phyloP scores from a whole-genome alignment of 306 rosid species.

The Quercus parvula region DNA sequence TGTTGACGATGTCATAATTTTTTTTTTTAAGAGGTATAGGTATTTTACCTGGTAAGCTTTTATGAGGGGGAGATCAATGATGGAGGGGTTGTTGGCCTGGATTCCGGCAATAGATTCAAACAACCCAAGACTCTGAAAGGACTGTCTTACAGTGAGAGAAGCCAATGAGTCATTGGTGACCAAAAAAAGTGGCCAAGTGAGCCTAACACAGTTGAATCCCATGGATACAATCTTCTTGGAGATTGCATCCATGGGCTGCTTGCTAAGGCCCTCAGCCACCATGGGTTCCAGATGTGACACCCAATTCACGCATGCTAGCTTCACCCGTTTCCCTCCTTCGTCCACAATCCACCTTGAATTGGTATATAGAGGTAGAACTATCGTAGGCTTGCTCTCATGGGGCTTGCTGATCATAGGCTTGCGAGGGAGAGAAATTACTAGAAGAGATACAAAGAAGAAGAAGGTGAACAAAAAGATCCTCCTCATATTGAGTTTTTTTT shows the following conservation, averaged over 20 bases:
- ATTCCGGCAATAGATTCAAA: conserved; percentile 46
- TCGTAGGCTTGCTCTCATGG: neutral
- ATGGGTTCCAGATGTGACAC: conserved; percentile 67
- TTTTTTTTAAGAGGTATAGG: neutral
- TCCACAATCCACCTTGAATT: conserved; percentile 75
- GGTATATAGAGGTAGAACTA: conserved; percentile 51
- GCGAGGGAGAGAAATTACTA: neutral
- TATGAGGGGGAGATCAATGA: conserved; percentile 63
- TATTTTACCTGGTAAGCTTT: conserved; percentile 65
- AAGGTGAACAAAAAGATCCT: neutral
- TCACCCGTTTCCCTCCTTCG: conserved; percentile 58
- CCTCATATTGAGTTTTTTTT: neutral
- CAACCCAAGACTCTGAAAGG: conserved; percentile 58
- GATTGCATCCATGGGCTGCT: conserved; percentile 59
- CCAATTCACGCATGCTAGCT: conserved; percentile 85
- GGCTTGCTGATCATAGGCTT: too few relatives aligned
- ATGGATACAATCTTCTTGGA: conserved; percentile 42
- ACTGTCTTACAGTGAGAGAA: conserved; percentile 66
- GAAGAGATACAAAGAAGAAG: neutral
- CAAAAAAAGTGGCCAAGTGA: conserved; percentile 75
- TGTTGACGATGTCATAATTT: neutral
- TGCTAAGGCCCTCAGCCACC: conserved; percentile 87
- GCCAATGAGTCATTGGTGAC: conserved; percentile 59
- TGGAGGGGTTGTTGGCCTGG: conserved; percentile 68
- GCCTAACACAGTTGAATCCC: conserved; percentile 93